Conservation (phyloP, 2,329 filamentous ascomycete genomes). For the Orbilia ellipsospora region DNA sequence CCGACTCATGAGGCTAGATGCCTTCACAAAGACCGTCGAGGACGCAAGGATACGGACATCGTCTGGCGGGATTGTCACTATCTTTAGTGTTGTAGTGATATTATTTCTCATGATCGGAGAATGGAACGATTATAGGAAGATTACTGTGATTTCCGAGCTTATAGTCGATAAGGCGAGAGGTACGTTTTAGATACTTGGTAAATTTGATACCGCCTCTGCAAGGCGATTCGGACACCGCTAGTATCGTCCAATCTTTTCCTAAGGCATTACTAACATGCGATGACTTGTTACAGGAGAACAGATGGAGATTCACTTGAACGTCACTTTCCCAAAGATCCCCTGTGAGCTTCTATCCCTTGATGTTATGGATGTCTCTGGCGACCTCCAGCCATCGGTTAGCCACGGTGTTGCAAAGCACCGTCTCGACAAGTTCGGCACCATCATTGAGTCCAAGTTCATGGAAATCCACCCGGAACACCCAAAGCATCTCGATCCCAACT, state of each 20-base stretch:
- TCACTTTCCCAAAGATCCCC: constrained; percentile 91
- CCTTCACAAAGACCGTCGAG: constrained; percentile 99
- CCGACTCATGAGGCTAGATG: constrained; percentile 94
- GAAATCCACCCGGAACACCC: constrained; percentile 69
- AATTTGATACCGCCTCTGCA: not conserved
- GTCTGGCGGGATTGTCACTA: constrained; percentile 93
- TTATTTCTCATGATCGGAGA: constrained; percentile 91
- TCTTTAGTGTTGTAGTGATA: constrained; percentile 87
- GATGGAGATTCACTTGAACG: constrained; percentile 99
- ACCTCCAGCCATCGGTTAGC: constrained; percentile 92
- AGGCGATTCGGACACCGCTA: not conserved
- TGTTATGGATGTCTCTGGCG: constrained; percentile 98
- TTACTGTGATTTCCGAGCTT: constrained; percentile 88
- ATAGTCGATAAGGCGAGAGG: constrained; percentile 97
- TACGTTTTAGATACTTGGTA: constrained; percentile 30
- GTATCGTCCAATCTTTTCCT: not conserved
- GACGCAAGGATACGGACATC: constrained; percentile 96
- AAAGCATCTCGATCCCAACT: constrained; percentile 83
- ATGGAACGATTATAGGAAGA: constrained; percentile 90
- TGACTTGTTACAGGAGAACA: constrained; percentile 71
- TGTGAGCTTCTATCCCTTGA: constrained; percentile 96
- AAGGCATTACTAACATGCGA: not conserved
- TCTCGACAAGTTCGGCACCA: constrained; percentile 70
- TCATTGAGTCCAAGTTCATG: constrained; percentile 64
- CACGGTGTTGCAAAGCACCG: constrained; percentile 94